phyloP scores from a whole-genome alignment of 2,329 filamentous ascomycete species.

The Nemania sp. region DNA sequence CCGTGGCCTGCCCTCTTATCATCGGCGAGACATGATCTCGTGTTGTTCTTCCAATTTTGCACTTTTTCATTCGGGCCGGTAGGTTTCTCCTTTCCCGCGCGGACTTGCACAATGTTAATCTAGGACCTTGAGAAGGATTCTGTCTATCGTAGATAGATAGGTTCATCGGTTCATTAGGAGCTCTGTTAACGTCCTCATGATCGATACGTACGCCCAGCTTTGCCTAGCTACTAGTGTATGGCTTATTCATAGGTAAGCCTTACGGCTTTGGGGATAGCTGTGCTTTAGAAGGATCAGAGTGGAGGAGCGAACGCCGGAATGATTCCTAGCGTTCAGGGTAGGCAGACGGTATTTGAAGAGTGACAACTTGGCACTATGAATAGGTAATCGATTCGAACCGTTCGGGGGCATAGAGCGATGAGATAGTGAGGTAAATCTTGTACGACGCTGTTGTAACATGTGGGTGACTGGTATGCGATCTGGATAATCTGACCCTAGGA shows the following conservation, averaged over 20 bases:
- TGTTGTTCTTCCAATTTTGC: not conserved
- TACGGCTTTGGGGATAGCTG: constrained; percentile 8
- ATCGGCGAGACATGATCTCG: no score
- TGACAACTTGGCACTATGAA: no score
- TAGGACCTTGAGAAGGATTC: constrained; percentile 4
- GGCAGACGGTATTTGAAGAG: no score
- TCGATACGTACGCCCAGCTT: constrained; percentile 9
- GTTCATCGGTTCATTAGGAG: no score
- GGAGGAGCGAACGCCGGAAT: not conserved
- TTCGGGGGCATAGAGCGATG: no score
- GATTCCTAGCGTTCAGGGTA: not conserved
- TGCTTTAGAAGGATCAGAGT: constrained; percentile 2
- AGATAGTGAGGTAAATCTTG: no score
- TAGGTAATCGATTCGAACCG: no score
- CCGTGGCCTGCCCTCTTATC: constrained; percentile 5
- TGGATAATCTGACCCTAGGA: no score
- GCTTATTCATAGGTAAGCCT: constrained; percentile 15
- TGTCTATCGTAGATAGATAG: no score
- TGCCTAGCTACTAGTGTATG: constrained; percentile 12
- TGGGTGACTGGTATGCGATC: no score
- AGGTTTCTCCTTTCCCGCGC: not conserved
- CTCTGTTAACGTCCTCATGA: not conserved
- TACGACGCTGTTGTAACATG: no score
- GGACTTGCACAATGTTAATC: not conserved
- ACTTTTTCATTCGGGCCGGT: not conserved